Conservation (phyloP, 2,329 filamentous ascomycete species). For the Calonectria fujianensis region DNA sequence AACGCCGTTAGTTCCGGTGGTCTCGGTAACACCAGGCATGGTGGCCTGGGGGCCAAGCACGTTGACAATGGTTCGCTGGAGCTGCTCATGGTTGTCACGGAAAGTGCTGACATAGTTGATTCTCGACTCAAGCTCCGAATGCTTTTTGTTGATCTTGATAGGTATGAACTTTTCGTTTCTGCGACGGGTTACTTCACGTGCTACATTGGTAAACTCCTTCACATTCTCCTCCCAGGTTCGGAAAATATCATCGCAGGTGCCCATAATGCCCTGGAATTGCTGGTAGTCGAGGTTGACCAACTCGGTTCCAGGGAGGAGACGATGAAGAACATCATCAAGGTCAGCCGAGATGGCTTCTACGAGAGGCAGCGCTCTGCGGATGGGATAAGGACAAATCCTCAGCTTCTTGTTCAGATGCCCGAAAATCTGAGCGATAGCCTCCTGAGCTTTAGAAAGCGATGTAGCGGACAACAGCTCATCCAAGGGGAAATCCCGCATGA, state of each 20-base stretch:
- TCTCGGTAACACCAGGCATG: conserved; percentile 72
- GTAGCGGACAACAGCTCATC: conserved; percentile 96
- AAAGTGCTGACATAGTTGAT: conserved; percentile 96
- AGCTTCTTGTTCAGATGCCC: conserved; percentile 98
- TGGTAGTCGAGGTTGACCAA: conserved; percentile 94
- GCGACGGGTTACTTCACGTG: conserved; percentile 93
- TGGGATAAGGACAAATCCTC: conserved; percentile 95
- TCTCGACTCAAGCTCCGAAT: conserved; percentile 91
- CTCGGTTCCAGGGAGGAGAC: conserved; percentile 88
- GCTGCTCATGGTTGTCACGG: conserved; percentile 96
- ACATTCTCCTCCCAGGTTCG: conserved; percentile 95
- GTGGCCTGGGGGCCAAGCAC: conserved; percentile 88
- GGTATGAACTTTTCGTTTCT: conserved; percentile 99
- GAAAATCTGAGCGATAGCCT: conserved; percentile 93
- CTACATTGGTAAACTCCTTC: conserved; percentile 98
- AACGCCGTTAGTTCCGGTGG: conserved; percentile 74
- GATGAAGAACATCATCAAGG: conserved; percentile 89
- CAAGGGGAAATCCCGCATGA: conserved; percentile 98
- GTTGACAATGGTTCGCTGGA: conserved; percentile 96
- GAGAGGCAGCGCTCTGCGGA: conserved; percentile 91
- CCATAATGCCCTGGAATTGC: conserved; percentile 92
- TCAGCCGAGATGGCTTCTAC: conserved; percentile 98
- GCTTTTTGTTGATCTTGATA: conserved; percentile 94
- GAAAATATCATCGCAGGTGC: conserved; percentile 89
- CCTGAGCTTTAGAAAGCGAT: conserved; percentile 89